Base-by-base conservation (phyloP, 2,329 filamentous ascomycete species). In the Purpureocillium lavendulum region DNA sequence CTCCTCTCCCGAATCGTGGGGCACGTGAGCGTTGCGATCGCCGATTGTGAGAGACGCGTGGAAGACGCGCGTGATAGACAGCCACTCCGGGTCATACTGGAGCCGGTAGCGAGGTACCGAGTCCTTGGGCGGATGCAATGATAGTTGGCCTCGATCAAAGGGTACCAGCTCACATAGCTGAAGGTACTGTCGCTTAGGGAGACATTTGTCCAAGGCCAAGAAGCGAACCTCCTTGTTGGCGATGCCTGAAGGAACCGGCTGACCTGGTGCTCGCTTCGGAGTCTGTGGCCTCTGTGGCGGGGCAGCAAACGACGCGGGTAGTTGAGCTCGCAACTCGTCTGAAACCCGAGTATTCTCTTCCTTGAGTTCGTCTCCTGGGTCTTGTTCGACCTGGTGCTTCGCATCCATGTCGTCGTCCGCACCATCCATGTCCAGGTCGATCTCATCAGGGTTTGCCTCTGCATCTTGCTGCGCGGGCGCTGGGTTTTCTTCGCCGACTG, bases 61-160 rank as follows among this genome's bases (percentile, higher is more conserved):
- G 54, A 97, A 94, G 7, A 80, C 82, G 32, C 90, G 84, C 11
- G 82, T 89, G 47, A 98, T 96, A 32, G 92, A 84, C 7, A 98
- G 79, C 90, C 90, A 98, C 64, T 98, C 92, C 10, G 82, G 78
- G 59, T 98, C 92, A 57, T 98, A 97, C 35, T 80, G 67, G 1
- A 96, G 70, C 10, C 65, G 68, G 49, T 78, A 74, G 1, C 79
- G 78, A 15, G 53, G 50, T 1, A 39, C 40, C 4, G 43, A 40
- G 11, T 50, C 16, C 4, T 39, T 40, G 4, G 53, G 49, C 32
- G 47, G 47, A 37, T 53, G 38, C 3, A 40, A 33, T 1, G 45
- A 36, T 12, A 47, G 37, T 3, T 56, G 24, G 13, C 59, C 45
- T 0, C 61, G 43, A 13, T 70, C 63, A 32, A 71, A 54, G 3